phyloP scores from a whole-genome alignment of 805 yeast genomes.

The Metschnikowia sp. region DNA sequence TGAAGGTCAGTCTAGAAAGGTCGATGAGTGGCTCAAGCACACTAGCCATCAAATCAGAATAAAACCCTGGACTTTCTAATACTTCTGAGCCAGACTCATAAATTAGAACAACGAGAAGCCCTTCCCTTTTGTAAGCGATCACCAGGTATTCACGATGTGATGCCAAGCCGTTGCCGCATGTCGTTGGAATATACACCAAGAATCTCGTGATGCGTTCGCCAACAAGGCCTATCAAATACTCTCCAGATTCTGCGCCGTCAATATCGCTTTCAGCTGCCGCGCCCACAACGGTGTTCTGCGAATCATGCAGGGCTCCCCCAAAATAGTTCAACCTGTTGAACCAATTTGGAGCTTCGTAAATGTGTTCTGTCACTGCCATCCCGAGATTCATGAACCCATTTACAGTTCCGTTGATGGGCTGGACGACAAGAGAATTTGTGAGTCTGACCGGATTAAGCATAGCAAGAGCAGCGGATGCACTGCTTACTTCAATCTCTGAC shows the following conservation, averaged over 20 bases:
- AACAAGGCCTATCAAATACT: slow-evolving; percentile 25
- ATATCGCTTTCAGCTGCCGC: background rate
- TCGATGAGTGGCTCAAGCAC: slow-evolving; percentile 25
- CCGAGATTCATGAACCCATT: slow-evolving; percentile 30
- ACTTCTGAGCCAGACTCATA: slow-evolving; percentile 28
- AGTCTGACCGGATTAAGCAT: slow-evolving; percentile 32
- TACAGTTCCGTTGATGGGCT: slow-evolving; percentile 36
- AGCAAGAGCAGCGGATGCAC: slow-evolving; percentile 23
- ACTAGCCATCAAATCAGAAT: slow-evolving; percentile 16
- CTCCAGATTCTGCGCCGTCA: slow-evolving; percentile 12
- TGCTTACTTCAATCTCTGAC: background rate
- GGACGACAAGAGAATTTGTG: slow-evolving; percentile 35
- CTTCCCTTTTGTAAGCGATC: slow-evolving; percentile 26
- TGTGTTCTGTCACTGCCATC: slow-evolving; percentile 14
- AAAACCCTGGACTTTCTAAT: slow-evolving; percentile 25
- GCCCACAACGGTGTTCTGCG: background rate
- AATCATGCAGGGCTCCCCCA: background rate
- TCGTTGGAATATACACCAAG: slow-evolving; percentile 24
- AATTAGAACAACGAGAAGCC: slow-evolving; percentile 23
- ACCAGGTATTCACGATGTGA: slow-evolving; percentile 27
- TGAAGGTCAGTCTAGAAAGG: slow-evolving; percentile 4
- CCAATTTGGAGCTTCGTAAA: slow-evolving; percentile 15
- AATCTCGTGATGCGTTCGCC: slow-evolving; percentile 21
- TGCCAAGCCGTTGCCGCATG: background rate
- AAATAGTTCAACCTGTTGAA: slow-evolving; percentile 2